Evolutionary conservation across 2,329 filamentous ascomycete species (phyloP), one percentile per base, ranked within the genome.

Genomic region (Mycogone perniciosa): DNA sequence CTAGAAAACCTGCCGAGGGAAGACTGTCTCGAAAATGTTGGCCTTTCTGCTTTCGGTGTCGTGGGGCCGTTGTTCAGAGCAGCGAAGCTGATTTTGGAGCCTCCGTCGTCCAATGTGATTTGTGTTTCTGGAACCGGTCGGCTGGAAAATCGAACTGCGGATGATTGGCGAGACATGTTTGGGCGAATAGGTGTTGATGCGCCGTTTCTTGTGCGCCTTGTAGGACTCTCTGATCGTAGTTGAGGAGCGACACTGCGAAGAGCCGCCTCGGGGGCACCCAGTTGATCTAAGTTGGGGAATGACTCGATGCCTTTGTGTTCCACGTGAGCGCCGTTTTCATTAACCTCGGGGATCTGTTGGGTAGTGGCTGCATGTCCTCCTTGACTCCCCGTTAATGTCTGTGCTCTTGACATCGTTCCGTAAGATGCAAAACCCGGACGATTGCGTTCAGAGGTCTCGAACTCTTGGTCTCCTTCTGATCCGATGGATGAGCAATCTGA

Each of bases 51-150:
- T 20, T 63, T 66, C 31, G 63, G 59, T 5, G 59, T 60, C 13
- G 42, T 4, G 6, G 57, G 50, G 13, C 58, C 61, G 6, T 59
- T 54, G 5, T 64, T 61, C 10, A 62, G 58, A 7, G 68, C 64
- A 5, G 68, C 81, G 66, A 93, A 95, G 79, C 87, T 88, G 55
- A 95, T 90, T 35, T 62, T 68, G 1, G 79, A 72, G 1, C 60
- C 61, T 1, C 78, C 81, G 51, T 85, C 86, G 53, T 86, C 80
- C 1, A 74, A 72, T 3, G 80, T 80, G 26, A 89, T 77, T 54
- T 76, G 79, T 2, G 87, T 84, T 56, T 86, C 81, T 0, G 88
- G 88, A 1, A 88, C 81, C 0, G 87, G 82, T 5, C 81, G 82
- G 46, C 85, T 90, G 0, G 84, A 85, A 64, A 92, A 92, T 35